Conservation (phyloP, 306 rosid genomes). For the Styphnolobium japonicum region DNA sequence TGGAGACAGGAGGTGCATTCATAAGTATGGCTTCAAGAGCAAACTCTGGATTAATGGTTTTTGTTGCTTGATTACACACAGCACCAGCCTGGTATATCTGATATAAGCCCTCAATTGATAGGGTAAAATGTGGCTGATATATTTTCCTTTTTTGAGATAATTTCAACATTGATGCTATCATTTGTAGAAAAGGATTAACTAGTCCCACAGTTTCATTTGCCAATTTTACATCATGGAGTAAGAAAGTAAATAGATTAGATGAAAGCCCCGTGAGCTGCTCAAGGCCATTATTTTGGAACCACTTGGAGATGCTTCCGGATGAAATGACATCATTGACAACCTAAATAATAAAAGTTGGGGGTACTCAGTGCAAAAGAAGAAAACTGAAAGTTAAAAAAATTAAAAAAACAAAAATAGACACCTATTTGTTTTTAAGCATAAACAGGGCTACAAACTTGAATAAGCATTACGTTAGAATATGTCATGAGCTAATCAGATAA, state of each 20-base stretch:
- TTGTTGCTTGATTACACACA: slow-evolving; percentile 20
- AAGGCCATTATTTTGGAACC: slow-evolving; percentile 76
- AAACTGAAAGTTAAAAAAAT: not conserved
- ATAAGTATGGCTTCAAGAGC: slow-evolving; percentile 72
- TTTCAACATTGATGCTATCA: slow-evolving; percentile 47
- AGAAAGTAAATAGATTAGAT: slow-evolving; percentile 51
- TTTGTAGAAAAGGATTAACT: slow-evolving; percentile 54
- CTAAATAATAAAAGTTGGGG: slow-evolving; percentile 36
- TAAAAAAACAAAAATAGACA: not conserved
- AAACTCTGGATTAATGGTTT: slow-evolving; percentile 36
- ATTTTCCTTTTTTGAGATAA: slow-evolving; percentile 67
- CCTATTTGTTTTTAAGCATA: not conserved
- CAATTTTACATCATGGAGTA: slow-evolving; percentile 43
- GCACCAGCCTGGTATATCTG: slow-evolving; percentile 47
- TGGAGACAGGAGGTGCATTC: slow-evolving; percentile 56
- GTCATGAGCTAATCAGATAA: not conserved
- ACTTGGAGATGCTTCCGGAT: slow-evolving; percentile 57
- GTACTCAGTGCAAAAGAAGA: slow-evolving; percentile 8
- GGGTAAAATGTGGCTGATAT: slow-evolving; percentile 71
- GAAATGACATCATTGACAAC: slow-evolving; percentile 64
- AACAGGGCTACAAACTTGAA: not conserved
- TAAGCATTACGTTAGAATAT: not conserved
- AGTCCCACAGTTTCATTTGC: slow-evolving; percentile 38
- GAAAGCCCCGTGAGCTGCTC: slow-evolving; percentile 82
- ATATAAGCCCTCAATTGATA: slow-evolving; percentile 68